Base-by-base conservation (phyloP, 2,329 filamentous ascomycete genomes). In the Exophiala oligosperma region DNA sequence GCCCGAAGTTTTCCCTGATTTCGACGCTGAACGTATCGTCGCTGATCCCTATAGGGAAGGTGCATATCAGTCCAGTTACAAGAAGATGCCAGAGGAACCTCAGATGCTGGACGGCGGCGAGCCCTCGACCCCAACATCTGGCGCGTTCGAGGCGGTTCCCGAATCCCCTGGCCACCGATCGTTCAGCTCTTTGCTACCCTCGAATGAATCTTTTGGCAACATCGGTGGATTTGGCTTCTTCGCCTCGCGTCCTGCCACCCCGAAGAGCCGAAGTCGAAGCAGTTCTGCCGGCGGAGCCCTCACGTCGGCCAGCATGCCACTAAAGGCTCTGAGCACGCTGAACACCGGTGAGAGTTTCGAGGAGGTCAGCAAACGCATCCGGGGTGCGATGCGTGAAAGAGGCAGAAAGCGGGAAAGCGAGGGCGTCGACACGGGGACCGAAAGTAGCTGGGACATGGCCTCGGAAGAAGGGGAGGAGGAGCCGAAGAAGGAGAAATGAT, bases 1-100 rank as follows among this genome's bases (percentile, higher is more conserved):
- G 0, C 94, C 94, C 0, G 92, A 97, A 71, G 88, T 99, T 78
- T 99, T 95, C 77, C 88, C 92, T n/a, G 94, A 99, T 77, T 99
- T 96, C 70, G 90, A 94, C 67, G 83, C 87, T 62, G 82, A 84
- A 11, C 84, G 91, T 35, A 83, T 94, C 56, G 78, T 93, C 48
- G 74, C 77, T 3, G 79, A 80, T 68, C 78, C 79, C 2, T 79
- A 80, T 70, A 74, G 73, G 37, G 71, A 71, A 57, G 69, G 68
- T 56, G 61, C 67, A 56, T 59, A 67, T 54, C 58, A 69, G 62
- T 65, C 65, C 47, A 61, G 58, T 50, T 59, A 60, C 62, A 66
- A 62, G 35, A 41, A 61, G 32, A 59, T 65, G 53, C 61, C 65
- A 14, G 62, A 65, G 28, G 59, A 63, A 61, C 59, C 56, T 21